Conservation (phyloP, 805 yeast genomes). For the Pichia heedii region DNA sequence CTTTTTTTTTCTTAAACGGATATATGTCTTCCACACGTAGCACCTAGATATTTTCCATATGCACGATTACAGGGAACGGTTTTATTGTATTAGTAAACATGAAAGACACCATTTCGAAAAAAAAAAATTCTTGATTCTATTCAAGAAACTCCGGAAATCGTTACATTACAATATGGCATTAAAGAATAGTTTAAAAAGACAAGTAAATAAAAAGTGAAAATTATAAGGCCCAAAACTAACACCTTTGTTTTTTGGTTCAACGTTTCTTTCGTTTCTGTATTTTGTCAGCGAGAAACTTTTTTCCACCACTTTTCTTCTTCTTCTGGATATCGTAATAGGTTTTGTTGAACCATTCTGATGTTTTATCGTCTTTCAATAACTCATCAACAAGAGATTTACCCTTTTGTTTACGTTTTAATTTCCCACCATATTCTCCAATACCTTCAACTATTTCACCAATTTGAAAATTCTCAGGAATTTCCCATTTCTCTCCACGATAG, state of each 20-base stretch:
- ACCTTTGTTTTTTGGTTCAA: neutral
- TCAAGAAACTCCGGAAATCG: no score
- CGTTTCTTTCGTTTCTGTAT: conserved; percentile 44
- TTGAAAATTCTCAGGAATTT: conserved; percentile 57
- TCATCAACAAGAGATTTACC: conserved; percentile 77
- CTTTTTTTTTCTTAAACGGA: no score
- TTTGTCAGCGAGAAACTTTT: conserved; percentile 53
- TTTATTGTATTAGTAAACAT: no score
- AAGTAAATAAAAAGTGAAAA: no score
- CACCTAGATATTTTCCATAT: no score
- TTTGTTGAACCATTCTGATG: conserved; percentile 73
- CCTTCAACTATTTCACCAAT: conserved; percentile 85
- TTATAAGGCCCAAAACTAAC: no score
- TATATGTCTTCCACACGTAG: no score
- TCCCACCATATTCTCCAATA: conserved; percentile 64
- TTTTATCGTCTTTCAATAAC: conserved; percentile 61
- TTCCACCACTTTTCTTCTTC: conserved; percentile 48
- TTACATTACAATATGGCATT: no score
- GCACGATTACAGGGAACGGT: no score
- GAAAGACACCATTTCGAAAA: no score
- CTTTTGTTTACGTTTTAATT: conserved; percentile 63
- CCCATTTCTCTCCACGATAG: conserved; percentile 80
- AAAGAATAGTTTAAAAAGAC: no score
- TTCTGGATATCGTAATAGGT: conserved; percentile 75
- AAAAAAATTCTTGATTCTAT: no score